phyloP scores from a whole-genome alignment of 2,329 filamentous ascomycete species.

The Gyromitra esculenta region DNA sequence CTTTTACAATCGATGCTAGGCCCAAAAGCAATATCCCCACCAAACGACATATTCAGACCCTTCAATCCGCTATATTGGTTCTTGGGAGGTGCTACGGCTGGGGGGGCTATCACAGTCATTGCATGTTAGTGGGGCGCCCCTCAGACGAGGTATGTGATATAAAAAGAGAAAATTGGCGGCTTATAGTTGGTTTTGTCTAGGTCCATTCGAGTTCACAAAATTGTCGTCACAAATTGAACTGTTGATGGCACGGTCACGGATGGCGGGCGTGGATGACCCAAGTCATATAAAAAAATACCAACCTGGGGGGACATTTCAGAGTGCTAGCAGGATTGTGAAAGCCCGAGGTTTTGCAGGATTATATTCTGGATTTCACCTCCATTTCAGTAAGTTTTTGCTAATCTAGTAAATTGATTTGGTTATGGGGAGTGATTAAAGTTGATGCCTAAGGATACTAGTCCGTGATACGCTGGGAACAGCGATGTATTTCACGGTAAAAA shows the following conservation, averaged over 20 bases:
- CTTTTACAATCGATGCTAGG: constrained; percentile 50
- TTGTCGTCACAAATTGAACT: constrained; percentile 86
- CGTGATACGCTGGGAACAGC: constrained; percentile 83
- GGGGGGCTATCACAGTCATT: constrained; percentile 80
- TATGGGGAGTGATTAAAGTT: constrained; percentile 3
- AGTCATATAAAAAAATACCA: constrained; percentile 59
- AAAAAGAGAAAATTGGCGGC: background rate
- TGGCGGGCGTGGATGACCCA: constrained; percentile 64
- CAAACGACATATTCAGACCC: constrained; percentile 45
- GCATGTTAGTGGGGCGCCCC: constrained; percentile 69
- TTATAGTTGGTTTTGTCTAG: constrained; percentile 60
- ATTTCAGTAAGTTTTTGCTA: constrained; percentile 71
- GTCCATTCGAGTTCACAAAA: constrained; percentile 89
- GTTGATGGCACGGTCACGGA: constrained; percentile 67
- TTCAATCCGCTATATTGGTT: constrained; percentile 56
- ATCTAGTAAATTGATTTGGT: constrained; percentile 34
- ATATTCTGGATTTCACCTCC: constrained; percentile 82
- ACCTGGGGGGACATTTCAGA: constrained; percentile 75
- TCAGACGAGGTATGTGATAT: background rate
- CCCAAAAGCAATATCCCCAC: constrained; percentile 47
- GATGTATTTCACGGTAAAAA: constrained; percentile 76
- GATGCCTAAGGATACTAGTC: constrained; percentile 64
- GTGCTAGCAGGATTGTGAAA: constrained; percentile 78
- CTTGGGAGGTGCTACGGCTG: constrained; percentile 73
- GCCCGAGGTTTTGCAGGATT: constrained; percentile 77